phyloP scores from a whole-genome alignment of 306 rosid genomes.

The Hippophae rhamnoides region DNA sequence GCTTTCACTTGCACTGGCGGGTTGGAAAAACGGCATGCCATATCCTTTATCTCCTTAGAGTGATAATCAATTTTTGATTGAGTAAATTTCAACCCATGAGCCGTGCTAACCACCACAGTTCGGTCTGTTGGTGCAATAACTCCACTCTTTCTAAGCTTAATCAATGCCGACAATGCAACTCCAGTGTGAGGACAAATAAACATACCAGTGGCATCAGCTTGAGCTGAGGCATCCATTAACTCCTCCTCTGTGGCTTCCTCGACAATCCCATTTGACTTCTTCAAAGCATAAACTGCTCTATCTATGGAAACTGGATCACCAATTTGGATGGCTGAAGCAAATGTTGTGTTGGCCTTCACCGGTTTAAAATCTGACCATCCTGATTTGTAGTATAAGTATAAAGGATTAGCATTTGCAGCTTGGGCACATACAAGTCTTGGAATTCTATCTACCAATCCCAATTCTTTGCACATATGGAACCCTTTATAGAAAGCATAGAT shows the following conservation, averaged over 20 bases:
- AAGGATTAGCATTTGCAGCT: conserved; percentile 76
- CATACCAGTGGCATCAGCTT: conserved; percentile 83
- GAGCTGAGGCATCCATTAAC: conserved; percentile 78
- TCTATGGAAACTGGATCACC: conserved; percentile 88
- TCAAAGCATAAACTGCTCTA: conserved; percentile 65
- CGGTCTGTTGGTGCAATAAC: conserved; percentile 53
- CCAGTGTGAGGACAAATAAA: conserved; percentile 91
- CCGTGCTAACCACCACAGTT: conserved; percentile 85
- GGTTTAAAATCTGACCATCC: conserved; percentile 72
- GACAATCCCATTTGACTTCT: conserved; percentile 64
- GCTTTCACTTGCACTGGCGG: conserved; percentile 73
- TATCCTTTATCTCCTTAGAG: conserved; percentile 57
- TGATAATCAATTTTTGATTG: conserved; percentile 80
- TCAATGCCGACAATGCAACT: conserved; percentile 71
- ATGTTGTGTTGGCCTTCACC: conserved; percentile 46
- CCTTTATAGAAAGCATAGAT: conserved; percentile 86
- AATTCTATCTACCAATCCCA: conserved; percentile 70
- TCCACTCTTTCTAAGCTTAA: conserved; percentile 61
- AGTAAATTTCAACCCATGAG: conserved; percentile 82
- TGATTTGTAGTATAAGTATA: conserved; percentile 51
- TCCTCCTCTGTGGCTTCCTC: conserved; percentile 94
- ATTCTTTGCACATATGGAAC: conserved; percentile 63
- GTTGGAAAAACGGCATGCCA: conserved; percentile 67
- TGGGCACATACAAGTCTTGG: conserved; percentile 93
- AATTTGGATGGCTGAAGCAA: conserved; percentile 77